Evolutionary conservation across 192 early-diverging fungal species (phyloP).

Genomic region (Nowakowskiella sp.): DNA sequence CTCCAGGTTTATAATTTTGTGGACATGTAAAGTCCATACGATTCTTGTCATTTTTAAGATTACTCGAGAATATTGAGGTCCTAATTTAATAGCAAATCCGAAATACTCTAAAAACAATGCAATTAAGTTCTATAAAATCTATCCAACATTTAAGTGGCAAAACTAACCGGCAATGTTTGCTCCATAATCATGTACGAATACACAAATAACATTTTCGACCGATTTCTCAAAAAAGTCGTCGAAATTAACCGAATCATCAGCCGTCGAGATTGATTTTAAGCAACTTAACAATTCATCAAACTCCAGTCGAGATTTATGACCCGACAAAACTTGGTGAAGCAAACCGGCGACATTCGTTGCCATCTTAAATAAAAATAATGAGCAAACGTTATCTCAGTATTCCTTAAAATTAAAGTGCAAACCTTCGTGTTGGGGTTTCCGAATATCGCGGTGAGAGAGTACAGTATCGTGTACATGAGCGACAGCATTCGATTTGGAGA

Average conservation of each 20-base stretch:
- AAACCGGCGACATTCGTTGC: too few species aligned
- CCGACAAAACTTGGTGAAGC: too few species aligned
- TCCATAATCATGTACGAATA: slow-evolving; percentile 25
- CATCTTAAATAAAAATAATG: too few species aligned
- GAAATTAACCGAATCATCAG: neutral
- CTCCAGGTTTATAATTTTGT: slow-evolving; percentile 5
- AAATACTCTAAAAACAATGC: slow-evolving; percentile 12
- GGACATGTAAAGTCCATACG: slow-evolving; percentile 22
- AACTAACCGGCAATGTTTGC: slow-evolving; percentile 19
- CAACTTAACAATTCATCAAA: slow-evolving; percentile 30
- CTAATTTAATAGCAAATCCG: slow-evolving; percentile 9
- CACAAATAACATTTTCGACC: slow-evolving; percentile 22
- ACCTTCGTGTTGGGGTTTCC: slow-evolving; percentile 1
- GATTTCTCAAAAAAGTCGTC: slow-evolving; percentile 25
- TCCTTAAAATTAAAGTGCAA: neutral
- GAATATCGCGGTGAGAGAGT: slow-evolving; percentile 30
- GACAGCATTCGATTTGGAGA: slow-evolving; percentile 9
- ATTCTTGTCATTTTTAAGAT: slow-evolving; percentile 27
- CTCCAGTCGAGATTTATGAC: slow-evolving; percentile 18
- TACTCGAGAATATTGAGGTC: slow-evolving; percentile 6
- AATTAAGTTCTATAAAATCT: neutral
- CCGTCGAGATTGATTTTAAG: slow-evolving; percentile 15
- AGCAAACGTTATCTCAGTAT: too few species aligned
- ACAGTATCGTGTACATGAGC: slow-evolving; percentile 30
- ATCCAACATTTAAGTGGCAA: neutral